Evolutionary conservation across 495 filamentous ascomycete genomes (phyloP), one percentile per base, ranked within the genome.

Genomic region (Cercophora scortea): DNA sequence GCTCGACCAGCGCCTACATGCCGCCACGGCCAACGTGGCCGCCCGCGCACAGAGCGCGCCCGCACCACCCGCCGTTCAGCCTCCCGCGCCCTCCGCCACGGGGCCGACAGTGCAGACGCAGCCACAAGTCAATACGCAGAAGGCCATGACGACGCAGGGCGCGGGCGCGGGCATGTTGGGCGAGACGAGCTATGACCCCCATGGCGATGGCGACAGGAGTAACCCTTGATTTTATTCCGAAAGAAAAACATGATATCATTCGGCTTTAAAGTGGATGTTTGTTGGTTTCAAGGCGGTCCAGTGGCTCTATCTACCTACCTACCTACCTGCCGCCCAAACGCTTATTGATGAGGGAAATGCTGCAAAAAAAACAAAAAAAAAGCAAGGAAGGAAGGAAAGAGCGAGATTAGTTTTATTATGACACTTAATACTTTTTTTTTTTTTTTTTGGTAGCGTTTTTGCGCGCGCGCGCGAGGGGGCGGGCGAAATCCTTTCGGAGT

Each of bases 1-100:
- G 12, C 70, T 98, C 51, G 93, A 98, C 65, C 90, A 96, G 70
- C 78, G 93, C 56, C 70, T 98, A 47, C 84, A 95, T 68, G 87
- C 89, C 34, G 90, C 90, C 7, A 84, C 88, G 19, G 79, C 76
- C 3, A 75, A 63, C 48, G 64, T 66, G 11, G 65, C 64, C n/a
- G 51, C 64, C 6, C 66, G 74, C 63, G 65, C 67, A 8, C 60
- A 70, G 15, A 71, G 58, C 34, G 61, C 62, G 12, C 66, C 65
- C 42, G 65, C 65, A 15, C 58, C 55, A 35, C 65, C 70, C 44
- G 61, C 66, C n/a, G 63, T 73, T 6, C 67, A 56, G 17, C 55
- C 57, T 13, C 71, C 67, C 51, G 68, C 64, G 36, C 62, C 56
- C 19, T 66, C 71, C 52, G 65, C 68, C 25, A 69, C 62, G 10